Evolutionary conservation across 2,329 filamentous ascomycete genomes (phyloP), one percentile per base, ranked within the genome.

Genomic region (Ilyonectria destructans): DNA sequence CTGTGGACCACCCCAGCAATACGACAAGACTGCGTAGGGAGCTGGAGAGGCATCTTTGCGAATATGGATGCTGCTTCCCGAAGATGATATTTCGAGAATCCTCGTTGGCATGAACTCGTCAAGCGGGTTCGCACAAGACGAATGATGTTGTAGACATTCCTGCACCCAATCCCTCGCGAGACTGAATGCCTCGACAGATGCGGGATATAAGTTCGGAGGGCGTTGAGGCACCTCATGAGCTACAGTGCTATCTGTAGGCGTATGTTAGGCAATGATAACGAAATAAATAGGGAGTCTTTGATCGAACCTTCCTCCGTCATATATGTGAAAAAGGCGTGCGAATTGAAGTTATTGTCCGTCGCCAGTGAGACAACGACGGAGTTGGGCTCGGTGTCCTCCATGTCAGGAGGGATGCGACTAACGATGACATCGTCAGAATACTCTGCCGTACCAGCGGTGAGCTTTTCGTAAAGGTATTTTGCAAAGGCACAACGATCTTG

Each of bases 1-100:
- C 37, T 61, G 58, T 15, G 33, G 58, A 6, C 58, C 58, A 19
- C 58, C 58, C 58, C 58, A 61, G 31, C 58, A 61, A 33, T 61
- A 61, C 2, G 48, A 61, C 33, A 54, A 46, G 46, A 61, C 48
- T n/a, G 58, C 46, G 31, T 54, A 61, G 15, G 51, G 52, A 37
- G n/a, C 26, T 2, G 17, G 29, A 8, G 26, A 17, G 4, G 35
- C n/a, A n/a, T 33, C 29, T 21, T 21, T 46, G 9, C 43, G 43
- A 23, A 46, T 21, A 8, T 13, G 4, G 3, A 46, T 46, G 10
- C 6, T 46, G 9, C 5, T 46, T 21, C n/a, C n/a, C 8, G 10
- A 21, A 12, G 19, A 5, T 23, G 19, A 46, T 21, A 23, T 46
- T 23, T 46, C 9, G 43, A 23, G 19, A 6, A 23, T 15, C n/a